These are phyloP conservation scores for Narthecium ossifragum DNA, from an alignment of 106 monocot species.

Conservation along the genomic window DNA sequence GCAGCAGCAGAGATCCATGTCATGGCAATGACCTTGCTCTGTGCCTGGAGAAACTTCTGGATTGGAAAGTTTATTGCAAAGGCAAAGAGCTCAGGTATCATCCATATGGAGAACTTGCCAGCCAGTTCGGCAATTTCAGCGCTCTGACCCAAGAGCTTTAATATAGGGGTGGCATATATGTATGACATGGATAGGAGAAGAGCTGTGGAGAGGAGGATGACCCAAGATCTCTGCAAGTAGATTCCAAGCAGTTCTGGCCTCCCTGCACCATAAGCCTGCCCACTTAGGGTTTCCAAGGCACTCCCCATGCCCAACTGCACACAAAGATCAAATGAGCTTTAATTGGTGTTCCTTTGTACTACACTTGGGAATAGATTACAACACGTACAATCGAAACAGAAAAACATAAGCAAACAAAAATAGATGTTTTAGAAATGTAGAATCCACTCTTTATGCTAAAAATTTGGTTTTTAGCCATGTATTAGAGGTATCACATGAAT, in stretches of 20 bases:
- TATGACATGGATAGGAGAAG: constrained; percentile 6
- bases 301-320: constrained; percentile 41
- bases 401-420: neutral
- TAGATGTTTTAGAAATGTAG: neutral
- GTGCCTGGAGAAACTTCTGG: constrained; percentile 35
- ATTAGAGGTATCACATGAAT: neutral
- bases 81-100: constrained; percentile 30
- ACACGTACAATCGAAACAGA: too few relatives aligned
- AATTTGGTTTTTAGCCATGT: neutral
- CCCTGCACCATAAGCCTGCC: constrained; percentile 36
- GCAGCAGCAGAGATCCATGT: constrained; percentile 26
- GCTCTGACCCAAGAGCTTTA: constrained; percentile 21
- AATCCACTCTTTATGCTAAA: neutral
- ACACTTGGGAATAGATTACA: too few relatives aligned
- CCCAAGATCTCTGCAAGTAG: constrained; percentile 39
- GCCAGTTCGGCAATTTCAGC: constrained; percentile 28
- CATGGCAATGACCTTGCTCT: constrained; percentile 34
- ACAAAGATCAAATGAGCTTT: neutral
- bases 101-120: constrained; percentile 31
- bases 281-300: constrained; percentile 38
- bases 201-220: constrained; percentile 21
- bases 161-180: constrained; percentile 18
- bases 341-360: too few relatives aligned
- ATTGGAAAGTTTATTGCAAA: constrained; percentile 36
- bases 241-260: constrained; percentile 23